A percentile compares a stretch with the other conserved stretches of the same genome.
Conservation (phyloP, 2,329 filamentous ascomycete genomes). For the Sclerotinia borealis region DNA sequence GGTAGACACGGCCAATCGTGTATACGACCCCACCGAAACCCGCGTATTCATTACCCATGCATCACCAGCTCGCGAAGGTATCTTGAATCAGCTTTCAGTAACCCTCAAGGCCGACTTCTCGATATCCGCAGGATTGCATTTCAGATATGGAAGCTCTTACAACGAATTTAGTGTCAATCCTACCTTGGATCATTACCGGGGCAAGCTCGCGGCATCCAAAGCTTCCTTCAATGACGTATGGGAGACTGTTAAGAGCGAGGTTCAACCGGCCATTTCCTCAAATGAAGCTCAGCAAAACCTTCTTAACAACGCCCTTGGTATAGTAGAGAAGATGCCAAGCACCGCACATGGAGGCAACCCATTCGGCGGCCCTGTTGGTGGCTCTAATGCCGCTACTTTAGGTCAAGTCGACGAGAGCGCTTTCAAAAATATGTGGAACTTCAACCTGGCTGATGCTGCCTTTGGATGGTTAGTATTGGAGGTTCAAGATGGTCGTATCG, state of each 20-base stretch:
- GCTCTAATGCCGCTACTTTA: slow-evolving; percentile 57
- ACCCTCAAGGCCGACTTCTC: slow-evolving; percentile 98
- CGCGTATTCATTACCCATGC: slow-evolving; percentile 95
- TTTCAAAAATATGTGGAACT: slow-evolving; percentile 99
- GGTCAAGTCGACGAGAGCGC: slow-evolving; percentile 96
- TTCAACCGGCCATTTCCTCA: slow-evolving; percentile 86
- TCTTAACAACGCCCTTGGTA: slow-evolving; percentile 80
- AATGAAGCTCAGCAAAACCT: slow-evolving; percentile 93
- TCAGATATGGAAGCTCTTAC: slow-evolving; percentile 98
- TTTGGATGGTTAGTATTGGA: slow-evolving; percentile 95
- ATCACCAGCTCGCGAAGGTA: slow-evolving; percentile 90
- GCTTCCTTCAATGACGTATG: slow-evolving; percentile 98
- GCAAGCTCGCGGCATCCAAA: slow-evolving; percentile 95
- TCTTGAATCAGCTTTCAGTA: slow-evolving; percentile 95
- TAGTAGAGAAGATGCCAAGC: slow-evolving; percentile 97
- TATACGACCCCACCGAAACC: slow-evolving; percentile 97
- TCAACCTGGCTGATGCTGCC: slow-evolving; percentile 93
- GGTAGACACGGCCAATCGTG: slow-evolving; percentile 94
- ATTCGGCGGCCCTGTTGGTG: slow-evolving; percentile 79
- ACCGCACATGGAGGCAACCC: slow-evolving; percentile 94
- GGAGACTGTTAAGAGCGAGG: slow-evolving; percentile 96
- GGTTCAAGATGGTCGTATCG: slow-evolving; percentile 90
- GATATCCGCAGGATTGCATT: slow-evolving; percentile 93
- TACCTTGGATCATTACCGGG: slow-evolving; percentile 94
- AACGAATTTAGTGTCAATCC: slow-evolving; percentile 99